phyloP scores from a whole-genome alignment of 176 grass and related monocot genomes.

The Rhynchospora pubera region DNA sequence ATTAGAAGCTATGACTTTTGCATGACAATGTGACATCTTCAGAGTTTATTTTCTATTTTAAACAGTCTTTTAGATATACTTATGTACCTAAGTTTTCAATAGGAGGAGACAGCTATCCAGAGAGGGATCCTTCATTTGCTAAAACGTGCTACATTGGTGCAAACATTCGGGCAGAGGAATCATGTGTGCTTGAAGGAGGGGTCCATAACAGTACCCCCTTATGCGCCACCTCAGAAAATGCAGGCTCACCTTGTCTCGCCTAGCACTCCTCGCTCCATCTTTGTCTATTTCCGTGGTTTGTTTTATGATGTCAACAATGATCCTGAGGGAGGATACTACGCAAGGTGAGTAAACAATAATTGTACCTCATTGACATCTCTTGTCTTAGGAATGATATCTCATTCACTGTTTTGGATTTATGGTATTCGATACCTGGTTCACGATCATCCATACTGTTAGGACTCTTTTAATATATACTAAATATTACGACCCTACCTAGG shows the following conservation, averaged over 20 bases:
- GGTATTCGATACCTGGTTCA: not conserved
- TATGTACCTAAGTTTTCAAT: not conserved
- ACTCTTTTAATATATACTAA: not conserved
- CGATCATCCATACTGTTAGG: not conserved
- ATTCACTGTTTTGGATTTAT: not conserved
- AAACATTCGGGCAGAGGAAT: slow-evolving; percentile 93
- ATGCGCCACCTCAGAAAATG: slow-evolving; percentile 95
- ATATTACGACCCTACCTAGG: not conserved
- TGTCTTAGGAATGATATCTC: not conserved
- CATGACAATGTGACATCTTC: not conserved
- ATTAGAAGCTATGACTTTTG: not conserved
- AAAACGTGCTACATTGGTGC: slow-evolving; percentile 69
- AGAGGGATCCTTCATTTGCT: slow-evolving; percentile 82
- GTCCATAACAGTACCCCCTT: slow-evolving; percentile 88
- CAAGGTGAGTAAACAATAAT: slow-evolving; percentile 27
- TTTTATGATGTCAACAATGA: slow-evolving; percentile 97
- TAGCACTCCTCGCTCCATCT: slow-evolving; percentile 83
- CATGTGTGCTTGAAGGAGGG: slow-evolving; percentile 95
- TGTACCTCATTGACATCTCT: not conserved
- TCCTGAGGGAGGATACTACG: slow-evolving; percentile 90
- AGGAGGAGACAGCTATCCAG: slow-evolving; percentile 93
- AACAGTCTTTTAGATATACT: not conserved
- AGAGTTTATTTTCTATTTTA: not conserved
- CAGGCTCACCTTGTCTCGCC: slow-evolving; percentile 85
- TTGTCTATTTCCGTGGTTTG: slow-evolving; percentile 85